phyloP scores from a whole-genome alignment of 768 basidiomycete species.

The Filobasidium floriforme region DNA sequence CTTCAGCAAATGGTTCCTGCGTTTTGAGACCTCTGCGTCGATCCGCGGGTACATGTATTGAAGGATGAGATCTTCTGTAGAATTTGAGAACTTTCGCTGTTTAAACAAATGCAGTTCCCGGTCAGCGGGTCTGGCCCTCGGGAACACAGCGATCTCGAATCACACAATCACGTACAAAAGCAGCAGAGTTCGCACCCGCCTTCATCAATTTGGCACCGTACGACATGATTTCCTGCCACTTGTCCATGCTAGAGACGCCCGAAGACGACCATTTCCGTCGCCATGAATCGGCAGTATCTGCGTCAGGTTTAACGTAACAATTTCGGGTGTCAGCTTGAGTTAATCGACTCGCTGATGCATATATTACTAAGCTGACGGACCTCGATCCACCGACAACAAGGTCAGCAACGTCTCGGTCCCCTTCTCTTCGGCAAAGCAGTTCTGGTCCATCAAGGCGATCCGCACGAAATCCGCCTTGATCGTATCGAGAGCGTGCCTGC shows the following conservation, averaged over 20 bases:
- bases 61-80: slow-evolving; percentile 78
- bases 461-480: slow-evolving; percentile 57
- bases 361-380: slow-evolving; percentile 27
- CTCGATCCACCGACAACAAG: slow-evolving; percentile 59
- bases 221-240: slow-evolving; percentile 57
- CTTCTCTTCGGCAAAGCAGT: slow-evolving; percentile 64
- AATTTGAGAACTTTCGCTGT: slow-evolving; percentile 44
- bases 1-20: slow-evolving; percentile 94
- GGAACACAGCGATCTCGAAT: too few species aligned
- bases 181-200: background rate
- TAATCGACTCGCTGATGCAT: background rate
- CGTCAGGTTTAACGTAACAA: background rate
- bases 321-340: background rate
- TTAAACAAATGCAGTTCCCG: background rate
- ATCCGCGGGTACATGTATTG: slow-evolving; percentile 94
- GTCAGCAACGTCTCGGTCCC: slow-evolving; percentile 69
- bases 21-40: slow-evolving; percentile 94
- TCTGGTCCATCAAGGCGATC: slow-evolving; percentile 71
- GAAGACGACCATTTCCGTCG: slow-evolving; percentile 58
- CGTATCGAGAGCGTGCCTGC: slow-evolving; percentile 50
- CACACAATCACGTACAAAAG: background rate
- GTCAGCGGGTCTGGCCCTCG: background rate
- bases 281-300: slow-evolving; percentile 50
- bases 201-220: background rate
- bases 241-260: slow-evolving; percentile 56